These are phyloP conservation scores for Sophora flavescens DNA, from an alignment of 306 rosid genomes.

Conservation along the genomic window DNA sequence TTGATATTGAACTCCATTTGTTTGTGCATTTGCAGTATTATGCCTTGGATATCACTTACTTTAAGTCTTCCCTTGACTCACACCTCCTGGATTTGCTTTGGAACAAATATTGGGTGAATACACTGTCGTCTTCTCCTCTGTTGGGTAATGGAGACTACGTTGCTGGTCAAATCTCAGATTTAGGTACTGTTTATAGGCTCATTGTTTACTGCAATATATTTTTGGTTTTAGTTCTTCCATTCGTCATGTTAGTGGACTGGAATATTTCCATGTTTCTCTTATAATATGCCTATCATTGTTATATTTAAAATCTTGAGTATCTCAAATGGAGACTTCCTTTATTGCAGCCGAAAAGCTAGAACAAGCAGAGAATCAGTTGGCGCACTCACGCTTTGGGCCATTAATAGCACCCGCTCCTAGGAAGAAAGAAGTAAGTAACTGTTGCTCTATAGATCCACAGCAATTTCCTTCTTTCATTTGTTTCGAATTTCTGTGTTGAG, in stretches of 20 bases:
- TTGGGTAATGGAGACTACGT: conserved; percentile 96
- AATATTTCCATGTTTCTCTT: conserved; percentile 19
- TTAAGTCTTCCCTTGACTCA: conserved; percentile 91
- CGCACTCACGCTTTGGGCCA: conserved; percentile 92
- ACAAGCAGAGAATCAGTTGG: conserved; percentile 90
- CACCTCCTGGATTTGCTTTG: conserved; percentile 95
- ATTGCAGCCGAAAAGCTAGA: conserved; percentile 95
- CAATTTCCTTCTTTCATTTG: neutral
- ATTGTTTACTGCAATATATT: neutral
- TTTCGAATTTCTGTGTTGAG: conserved; percentile 1
- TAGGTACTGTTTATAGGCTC: conserved; percentile 63
- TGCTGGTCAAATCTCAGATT: conserved; percentile 94
- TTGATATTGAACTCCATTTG: conserved; percentile 36
- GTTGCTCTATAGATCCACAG: neutral
- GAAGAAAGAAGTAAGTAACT: conserved; percentile 80
- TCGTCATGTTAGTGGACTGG: neutral
- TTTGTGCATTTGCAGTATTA: conserved; percentile 76
- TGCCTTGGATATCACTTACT: conserved; percentile 92
- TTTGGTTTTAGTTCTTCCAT: conserved; percentile 10
- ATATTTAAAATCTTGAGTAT: conserved; percentile 28
- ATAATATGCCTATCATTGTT: neutral
- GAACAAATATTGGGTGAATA: conserved; percentile 97
- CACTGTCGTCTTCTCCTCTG: conserved; percentile 91
- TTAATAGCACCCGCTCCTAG: conserved; percentile 74
- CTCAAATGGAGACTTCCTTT: conserved; percentile 28